Evolutionary conservation across 148 eudicot species (phyloP).

Genomic region (Diospyros lotus): DNA sequence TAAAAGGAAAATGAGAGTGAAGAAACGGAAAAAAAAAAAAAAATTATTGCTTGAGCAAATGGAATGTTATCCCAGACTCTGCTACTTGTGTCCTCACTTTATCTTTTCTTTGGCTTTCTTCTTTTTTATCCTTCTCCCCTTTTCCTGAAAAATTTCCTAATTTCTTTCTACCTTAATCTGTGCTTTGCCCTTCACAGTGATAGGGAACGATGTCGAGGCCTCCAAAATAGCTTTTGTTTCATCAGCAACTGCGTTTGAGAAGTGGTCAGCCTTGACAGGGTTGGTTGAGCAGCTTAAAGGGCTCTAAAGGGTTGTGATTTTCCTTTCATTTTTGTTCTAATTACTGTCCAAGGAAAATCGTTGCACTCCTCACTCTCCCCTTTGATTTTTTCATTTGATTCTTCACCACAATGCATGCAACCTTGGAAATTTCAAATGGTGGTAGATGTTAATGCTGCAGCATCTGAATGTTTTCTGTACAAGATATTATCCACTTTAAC

Average conservation of each 20-base stretch:
- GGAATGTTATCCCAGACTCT: background rate
- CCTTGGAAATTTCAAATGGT: too few relatives aligned
- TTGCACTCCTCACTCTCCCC: background rate
- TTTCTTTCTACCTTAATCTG: background rate
- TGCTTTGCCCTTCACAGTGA: conserved; percentile 35
- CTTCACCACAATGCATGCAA: background rate
- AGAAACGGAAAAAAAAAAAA: too few relatives aligned
- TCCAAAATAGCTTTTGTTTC: conserved; percentile 78
- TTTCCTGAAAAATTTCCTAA: too few relatives aligned
- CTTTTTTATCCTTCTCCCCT: too few relatives aligned
- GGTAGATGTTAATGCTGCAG: too few relatives aligned
- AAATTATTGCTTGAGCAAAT: background rate
- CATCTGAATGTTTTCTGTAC: too few relatives aligned
- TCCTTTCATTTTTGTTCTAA: background rate
- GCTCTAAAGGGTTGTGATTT: conserved; percentile 34
- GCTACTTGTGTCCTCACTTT: too few relatives aligned
- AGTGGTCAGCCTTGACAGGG: conserved; percentile 81
- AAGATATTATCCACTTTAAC: too few relatives aligned
- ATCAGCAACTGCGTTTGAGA: conserved; percentile 89
- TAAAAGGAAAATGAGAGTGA: too few relatives aligned
- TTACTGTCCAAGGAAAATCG: conserved; percentile 5
- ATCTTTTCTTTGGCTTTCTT: too few relatives aligned
- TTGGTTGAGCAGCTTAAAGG: conserved; percentile 75
- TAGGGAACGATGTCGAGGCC: conserved; percentile 53
- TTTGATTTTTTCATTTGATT: conserved; percentile 2